phyloP scores from a whole-genome alignment of 1,284 basidiomycete genomes.

The Apiotrichum mycotoxinovorans region DNA sequence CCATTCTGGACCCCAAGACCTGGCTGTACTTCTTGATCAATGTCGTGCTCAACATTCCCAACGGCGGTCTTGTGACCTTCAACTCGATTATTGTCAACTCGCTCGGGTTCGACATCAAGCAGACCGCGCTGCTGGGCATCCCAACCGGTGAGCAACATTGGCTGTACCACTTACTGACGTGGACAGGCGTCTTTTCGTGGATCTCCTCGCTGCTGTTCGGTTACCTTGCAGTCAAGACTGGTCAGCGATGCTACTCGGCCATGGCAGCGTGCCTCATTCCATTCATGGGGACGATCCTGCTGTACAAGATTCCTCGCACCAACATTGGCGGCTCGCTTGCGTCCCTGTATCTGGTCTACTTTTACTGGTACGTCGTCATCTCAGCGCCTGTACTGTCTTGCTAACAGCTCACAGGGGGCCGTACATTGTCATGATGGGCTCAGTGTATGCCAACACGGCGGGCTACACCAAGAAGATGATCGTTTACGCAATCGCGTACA shows the following conservation, averaged over 20 bases:
- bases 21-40: constrained; percentile 23
- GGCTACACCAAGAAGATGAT: constrained; percentile 35
- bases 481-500: constrained; percentile 29
- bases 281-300: constrained; percentile 6
- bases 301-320: constrained; percentile 10
- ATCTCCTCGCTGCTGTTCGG: constrained; percentile 27
- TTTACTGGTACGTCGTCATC: constrained; percentile 24
- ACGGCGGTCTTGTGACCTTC: constrained; percentile 23
- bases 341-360: constrained; percentile 25
- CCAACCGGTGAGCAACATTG: too few relatives aligned
- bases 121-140: constrained; percentile 33
- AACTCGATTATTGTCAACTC: constrained; percentile 24
- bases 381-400: neutral
- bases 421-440: too few relatives aligned
- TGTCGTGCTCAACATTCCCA: constrained; percentile 18
- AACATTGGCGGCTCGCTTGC: constrained; percentile 30
- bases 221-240: constrained; percentile 24
- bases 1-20: constrained; percentile 17
- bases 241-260: constrained; percentile 14
- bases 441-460: constrained; percentile 30
- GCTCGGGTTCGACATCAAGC: constrained; percentile 21
- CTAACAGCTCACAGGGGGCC: neutral
- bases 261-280: constrained; percentile 17
- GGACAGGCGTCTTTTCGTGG: constrained; percentile 37
- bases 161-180: too few relatives aligned